A percentile compares a stretch with the other conserved stretches of the same genome.
Evolutionary conservation across 176 grass and related monocot species (phyloP).

Genomic region (Carex pumila): DNA sequence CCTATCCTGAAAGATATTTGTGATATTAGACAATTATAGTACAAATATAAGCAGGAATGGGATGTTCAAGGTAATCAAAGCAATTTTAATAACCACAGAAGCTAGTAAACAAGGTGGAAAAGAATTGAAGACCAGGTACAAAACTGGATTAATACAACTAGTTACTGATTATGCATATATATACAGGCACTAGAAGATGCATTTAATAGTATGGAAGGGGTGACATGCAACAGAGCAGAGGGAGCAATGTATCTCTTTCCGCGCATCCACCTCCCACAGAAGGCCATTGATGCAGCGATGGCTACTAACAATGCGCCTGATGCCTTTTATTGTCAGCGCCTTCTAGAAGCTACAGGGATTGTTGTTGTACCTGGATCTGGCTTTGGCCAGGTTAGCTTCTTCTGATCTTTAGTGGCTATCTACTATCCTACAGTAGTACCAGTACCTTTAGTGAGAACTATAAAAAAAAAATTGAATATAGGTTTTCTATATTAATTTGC

Average conservation of each 20-base stretch:
- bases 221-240: constrained; percentile 94
- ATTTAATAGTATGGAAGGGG: constrained; percentile 86
- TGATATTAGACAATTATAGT: too few species aligned
- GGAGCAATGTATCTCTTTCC: constrained; percentile 99
- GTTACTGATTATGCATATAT: not conserved
- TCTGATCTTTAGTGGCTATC: not conserved
- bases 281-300: constrained; percentile 67
- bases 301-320: constrained; percentile 55
- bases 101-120: not conserved
- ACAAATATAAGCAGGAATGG: too few species aligned
- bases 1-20: not conserved
- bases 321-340: constrained; percentile 61
- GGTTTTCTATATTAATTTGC: not conserved
- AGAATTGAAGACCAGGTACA: not conserved
- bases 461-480: not conserved
- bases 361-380: constrained; percentile 82
- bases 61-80: too few species aligned
- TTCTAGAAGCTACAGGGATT: constrained; percentile 89
- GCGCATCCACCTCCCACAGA: constrained; percentile 60
- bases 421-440: not conserved
- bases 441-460: not conserved
- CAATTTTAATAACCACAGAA: too few species aligned
- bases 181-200: constrained; percentile 89
- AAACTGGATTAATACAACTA: not conserved
- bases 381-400: constrained; percentile 68